Base-by-base conservation (phyloP, 164 flowering plant genomes). In the Pachysandra terminalis region DNA sequence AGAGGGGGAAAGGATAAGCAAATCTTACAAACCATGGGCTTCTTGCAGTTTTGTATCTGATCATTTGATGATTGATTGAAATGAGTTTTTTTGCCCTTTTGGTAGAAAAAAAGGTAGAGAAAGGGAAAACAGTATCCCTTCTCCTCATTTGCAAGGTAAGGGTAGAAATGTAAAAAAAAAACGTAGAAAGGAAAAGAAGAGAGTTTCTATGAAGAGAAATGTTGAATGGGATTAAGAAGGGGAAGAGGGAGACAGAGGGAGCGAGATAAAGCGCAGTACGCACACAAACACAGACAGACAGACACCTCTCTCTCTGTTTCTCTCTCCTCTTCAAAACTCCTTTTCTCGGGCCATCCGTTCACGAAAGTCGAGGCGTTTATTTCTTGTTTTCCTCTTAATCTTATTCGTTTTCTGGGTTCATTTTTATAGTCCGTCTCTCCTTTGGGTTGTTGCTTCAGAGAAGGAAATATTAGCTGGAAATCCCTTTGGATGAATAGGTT, bases 281-380 rank as follows among this genome's bases (percentile, higher is more conserved):
- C 52, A 62, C 61, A 56, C 53, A 55, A n/a, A 21, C 59, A 22
- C 59, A 27, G n/a, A n/a, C n/a, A n/a, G n/a, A n/a, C n/a, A n/a
- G 19, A 45, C 64, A 41, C 58, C 45, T 9, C 55, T n/a, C n/a
- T n/a, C n/a, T n/a, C n/a, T n/a, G n/a, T n/a, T n/a, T n/a, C n/a
- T n/a, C n/a, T n/a, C n/a, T 26, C 63, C 63, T 59, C 73, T 61
- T 59, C 28, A 73, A 75, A 72, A 79, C 83, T 79, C 81, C n/a
- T 78, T 78, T 81, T 80, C 72, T 75, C 73, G 85, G 75, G 81
- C 86, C 88, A 80, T 79, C 74, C 64, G 35, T 73, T 79, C 84
- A 67, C 87, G 81, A 71, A 67, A 59, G 75, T 69, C 86, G 59
- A 82, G 77, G 75, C 61, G 57, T 67, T 24, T 23, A 40, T 65